Conservation (phyloP, 208 protist genomes). For the Trichomonas vaginalis region DNA sequence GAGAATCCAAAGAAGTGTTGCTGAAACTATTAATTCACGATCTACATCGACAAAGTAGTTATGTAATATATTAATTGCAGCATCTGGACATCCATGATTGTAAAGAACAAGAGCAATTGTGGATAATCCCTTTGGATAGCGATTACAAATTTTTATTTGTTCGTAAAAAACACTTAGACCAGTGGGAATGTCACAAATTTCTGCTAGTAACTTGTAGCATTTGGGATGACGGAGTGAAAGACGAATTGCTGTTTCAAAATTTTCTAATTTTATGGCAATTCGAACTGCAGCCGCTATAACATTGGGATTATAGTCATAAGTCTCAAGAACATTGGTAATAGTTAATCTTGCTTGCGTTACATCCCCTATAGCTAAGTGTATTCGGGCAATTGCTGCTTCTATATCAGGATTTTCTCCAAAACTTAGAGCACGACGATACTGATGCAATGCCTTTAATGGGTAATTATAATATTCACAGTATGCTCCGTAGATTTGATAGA, state of each 20-base stretch:
- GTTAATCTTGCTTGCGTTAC: background rate
- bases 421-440: background rate
- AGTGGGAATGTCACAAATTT: background rate
- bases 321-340: background rate
- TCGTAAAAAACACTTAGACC: background rate
- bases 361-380: background rate
- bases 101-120: background rate
- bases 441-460: background rate
- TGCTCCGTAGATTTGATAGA: background rate
- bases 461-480: background rate
- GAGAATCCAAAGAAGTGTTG: background rate
- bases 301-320: background rate
- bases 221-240: background rate
- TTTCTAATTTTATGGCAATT: background rate
- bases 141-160: background rate
- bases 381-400: background rate
- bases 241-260: background rate
- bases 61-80: background rate
- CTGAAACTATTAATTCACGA: background rate
- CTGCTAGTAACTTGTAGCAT: background rate
- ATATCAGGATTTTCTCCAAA: background rate
- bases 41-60: background rate
- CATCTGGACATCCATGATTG: background rate
- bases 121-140: background rate
- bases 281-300: background rate